Evolutionary conservation across 2,329 filamentous ascomycete species (phyloP), one percentile per base, ranked within the genome.

Genomic region (Neonectria ditissima): DNA sequence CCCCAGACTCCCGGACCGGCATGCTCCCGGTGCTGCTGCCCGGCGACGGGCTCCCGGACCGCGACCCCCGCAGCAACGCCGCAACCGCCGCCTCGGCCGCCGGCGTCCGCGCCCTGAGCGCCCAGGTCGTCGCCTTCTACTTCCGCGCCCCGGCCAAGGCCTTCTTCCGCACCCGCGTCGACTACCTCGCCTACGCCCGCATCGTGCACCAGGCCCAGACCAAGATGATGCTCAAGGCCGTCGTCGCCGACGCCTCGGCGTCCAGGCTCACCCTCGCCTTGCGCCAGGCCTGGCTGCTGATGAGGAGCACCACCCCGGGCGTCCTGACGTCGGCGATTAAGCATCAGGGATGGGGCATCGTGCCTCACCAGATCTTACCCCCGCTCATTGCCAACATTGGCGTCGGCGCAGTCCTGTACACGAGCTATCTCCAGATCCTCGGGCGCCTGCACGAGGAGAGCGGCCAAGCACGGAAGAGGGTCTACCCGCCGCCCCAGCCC

Each of bases 131-230:
- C 58, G 91, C 93, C 24, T 97, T 97, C 73, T 97, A 97, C 80
- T 97, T 97, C 76, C 86, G 94, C 60, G 93, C 93, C 0, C 94
- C 94, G 1, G 92, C 94, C 56, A 97, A 97, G 80, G 92, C 94
- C 16, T 97, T 97, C 77, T 97, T 97, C 80, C 88, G 93, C 65
- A 94, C 92, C 1, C 84, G 94, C 62, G 93, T 97, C 67, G 94
- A 97, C 82, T 97, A 94, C 69, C 83, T 89, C 18, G 86, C 86
- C 2, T 89, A 87, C 65, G 87, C 86, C 3, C 81, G 87, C 28
- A 82, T 77, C 16, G 74, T 88, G 3, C 84, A 87, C 65, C 78
- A 85, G 66, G 80, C 82, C 37, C 82, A 83, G 62, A 78, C 76
- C 1, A 72, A 79, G 54, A 61, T 75, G 22, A 70, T 83, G 45